Conservation (phyloP, 2,329 filamentous ascomycete species). For the Xylariales sp. region DNA sequence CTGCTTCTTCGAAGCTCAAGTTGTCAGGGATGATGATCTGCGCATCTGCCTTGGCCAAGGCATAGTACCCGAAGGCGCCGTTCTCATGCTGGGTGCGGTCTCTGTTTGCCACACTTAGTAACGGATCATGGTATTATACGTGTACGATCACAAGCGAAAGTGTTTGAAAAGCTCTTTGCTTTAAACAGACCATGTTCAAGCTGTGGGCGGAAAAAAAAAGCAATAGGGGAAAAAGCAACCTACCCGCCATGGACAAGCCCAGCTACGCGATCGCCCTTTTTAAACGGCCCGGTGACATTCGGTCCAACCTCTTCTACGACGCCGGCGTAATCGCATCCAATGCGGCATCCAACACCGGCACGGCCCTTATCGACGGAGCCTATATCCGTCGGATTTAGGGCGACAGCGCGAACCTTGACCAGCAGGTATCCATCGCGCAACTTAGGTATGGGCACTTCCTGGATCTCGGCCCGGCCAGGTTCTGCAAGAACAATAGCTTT, state of each 20-base stretch:
- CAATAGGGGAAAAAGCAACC: constrained; percentile 3
- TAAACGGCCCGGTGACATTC: constrained; percentile 35
- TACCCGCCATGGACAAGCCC: constrained; percentile 33
- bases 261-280: constrained; percentile 42
- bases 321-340: constrained; percentile 43
- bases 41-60: constrained; percentile 32
- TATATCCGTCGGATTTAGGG: constrained; percentile 30
- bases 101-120: too few species aligned
- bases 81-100: constrained; percentile 31
- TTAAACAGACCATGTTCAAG: too few species aligned
- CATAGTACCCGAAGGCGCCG: constrained; percentile 38
- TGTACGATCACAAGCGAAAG: too few species aligned
- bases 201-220: too few species aligned
- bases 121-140: too few species aligned
- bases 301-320: constrained; percentile 40
- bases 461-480: constrained; percentile 15
- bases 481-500: constrained; percentile 15
- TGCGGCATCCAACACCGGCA: constrained; percentile 10
- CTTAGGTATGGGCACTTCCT: constrained; percentile 16
- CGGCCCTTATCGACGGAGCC: constrained; percentile 22
- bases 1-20: constrained; percentile 41
- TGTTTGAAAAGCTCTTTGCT: too few species aligned
- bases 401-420: constrained; percentile 27
- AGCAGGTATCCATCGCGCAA: constrained; percentile 22
- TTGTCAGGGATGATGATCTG: constrained; percentile 39